These are phyloP conservation scores for Trifolium subterraneum DNA, from an alignment of 306 rosid genomes.

Conservation along the genomic window DNA sequence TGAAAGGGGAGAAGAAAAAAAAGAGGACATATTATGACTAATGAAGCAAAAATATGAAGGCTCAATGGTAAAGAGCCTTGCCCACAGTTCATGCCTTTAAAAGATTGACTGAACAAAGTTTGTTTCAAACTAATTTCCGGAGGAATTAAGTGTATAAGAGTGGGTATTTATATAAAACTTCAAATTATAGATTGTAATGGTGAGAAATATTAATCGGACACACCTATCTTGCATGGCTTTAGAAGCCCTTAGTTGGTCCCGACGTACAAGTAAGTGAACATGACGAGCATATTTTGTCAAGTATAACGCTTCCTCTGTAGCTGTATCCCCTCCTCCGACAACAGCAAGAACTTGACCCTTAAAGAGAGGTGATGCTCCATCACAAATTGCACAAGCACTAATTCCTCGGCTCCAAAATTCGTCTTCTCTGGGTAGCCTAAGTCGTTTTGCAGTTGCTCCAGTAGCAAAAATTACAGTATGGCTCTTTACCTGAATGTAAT, in stretches of 20 bases:
- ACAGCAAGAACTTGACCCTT: conserved; percentile 97
- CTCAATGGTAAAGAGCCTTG: conserved; percentile 5
- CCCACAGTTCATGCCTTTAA: not conserved
- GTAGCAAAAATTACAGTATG: conserved; percentile 81
- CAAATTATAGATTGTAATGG: too few relatives aligned
- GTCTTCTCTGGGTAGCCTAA: conserved; percentile 86
- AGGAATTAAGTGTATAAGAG: too few relatives aligned
- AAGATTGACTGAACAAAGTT: conserved; percentile 29
- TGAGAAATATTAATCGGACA: conserved; percentile 47
- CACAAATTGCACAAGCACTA: conserved; percentile 98
- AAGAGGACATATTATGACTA: conserved; percentile 3
- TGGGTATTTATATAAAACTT: too few relatives aligned
- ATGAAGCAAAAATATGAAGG: conserved; percentile 10
- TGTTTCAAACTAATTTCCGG: conserved; percentile 7
- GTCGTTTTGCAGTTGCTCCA: conserved; percentile 92
- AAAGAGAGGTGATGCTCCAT: conserved; percentile 95
- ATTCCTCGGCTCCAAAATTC: conserved; percentile 99
- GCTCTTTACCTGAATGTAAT: conserved; percentile 72
- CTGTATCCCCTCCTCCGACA: conserved; percentile 97
- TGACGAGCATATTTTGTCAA: conserved; percentile 92
- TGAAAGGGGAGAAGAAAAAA: not conserved
- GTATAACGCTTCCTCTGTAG: conserved; percentile 92
- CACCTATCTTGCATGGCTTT: conserved; percentile 99
- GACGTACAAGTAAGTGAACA: conserved; percentile 88
- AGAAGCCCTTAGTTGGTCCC: conserved; percentile 88